Percentiles rank a stretch among this genome's conserved stretches.
Conservation (phyloP, 371 early-diverging fungal genomes). For the Massospora cicadina region DNA sequence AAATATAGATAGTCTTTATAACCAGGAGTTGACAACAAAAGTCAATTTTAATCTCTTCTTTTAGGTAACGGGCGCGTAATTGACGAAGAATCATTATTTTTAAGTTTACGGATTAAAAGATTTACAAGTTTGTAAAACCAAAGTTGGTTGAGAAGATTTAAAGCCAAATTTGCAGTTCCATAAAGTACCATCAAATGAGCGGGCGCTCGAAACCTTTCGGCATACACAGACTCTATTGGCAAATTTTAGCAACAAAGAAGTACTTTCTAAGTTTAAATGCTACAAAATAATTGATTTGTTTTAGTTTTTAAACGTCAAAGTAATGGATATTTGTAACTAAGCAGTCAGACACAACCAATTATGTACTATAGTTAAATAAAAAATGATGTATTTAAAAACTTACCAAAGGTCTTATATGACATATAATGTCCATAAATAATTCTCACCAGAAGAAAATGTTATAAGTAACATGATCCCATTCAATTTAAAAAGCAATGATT, state of each 20-base stretch:
- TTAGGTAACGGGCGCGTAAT: no score
- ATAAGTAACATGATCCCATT: slow-evolving; percentile 57
- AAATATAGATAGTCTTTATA: no score
- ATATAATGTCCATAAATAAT: slow-evolving; percentile 44
- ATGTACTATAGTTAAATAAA: slow-evolving; percentile 25
- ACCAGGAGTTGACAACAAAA: no score
- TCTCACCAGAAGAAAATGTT: slow-evolving; percentile 57
- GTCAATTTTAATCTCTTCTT: no score
- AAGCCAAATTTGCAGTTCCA: slow-evolving; percentile 33
- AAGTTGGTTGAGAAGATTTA: slow-evolving; percentile 47
- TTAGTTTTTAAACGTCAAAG: no score
- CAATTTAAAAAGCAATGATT: slow-evolving; percentile 48
- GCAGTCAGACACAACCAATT: no score
- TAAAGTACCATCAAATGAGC: slow-evolving; percentile 29
- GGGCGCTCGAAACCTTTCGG: slow-evolving; percentile 33
- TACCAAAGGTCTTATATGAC: slow-evolving; percentile 5
- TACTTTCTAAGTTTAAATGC: no score
- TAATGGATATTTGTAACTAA: no score
- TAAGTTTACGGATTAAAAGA: neutral
- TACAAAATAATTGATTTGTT: no score
- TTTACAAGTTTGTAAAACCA: slow-evolving; percentile 60
- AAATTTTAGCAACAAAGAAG: no score
- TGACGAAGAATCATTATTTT: neutral
- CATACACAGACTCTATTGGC: slow-evolving; percentile 13
- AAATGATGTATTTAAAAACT: slow-evolving; percentile 34